A percentile compares a stretch with the other conserved stretches of the same genome.
phyloP scores from a whole-genome alignment of 2,329 filamentous ascomycete species.

The Taxawa tesnikishii region DNA sequence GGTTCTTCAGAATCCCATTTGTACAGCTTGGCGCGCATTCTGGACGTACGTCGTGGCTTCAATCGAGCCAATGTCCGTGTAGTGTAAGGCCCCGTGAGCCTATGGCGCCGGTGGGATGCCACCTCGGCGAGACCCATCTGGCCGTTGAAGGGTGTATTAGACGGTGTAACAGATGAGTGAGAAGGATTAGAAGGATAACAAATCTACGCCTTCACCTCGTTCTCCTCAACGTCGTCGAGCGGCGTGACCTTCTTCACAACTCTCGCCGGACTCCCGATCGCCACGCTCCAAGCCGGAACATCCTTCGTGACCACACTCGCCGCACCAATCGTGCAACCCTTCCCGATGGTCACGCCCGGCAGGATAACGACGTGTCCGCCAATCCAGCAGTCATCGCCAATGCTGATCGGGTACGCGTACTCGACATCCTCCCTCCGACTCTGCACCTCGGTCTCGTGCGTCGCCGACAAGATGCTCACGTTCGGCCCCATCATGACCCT shows the following conservation, averaged over 20 bases:
- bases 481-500: constrained; percentile 41
- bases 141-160: too few species aligned
- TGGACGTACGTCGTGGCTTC: too few species aligned
- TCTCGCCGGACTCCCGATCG: constrained; percentile 24
- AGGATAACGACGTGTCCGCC: constrained; percentile 60
- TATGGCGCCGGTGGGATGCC: too few species aligned
- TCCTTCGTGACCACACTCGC: constrained; percentile 72
- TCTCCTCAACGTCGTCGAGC: too few species aligned
- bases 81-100: too few species aligned
- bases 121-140: too few species aligned
- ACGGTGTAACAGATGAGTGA: too few species aligned
- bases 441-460: constrained; percentile 39
- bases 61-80: too few species aligned
- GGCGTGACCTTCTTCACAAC: constrained; percentile 23
- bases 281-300: constrained; percentile 24
- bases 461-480: constrained; percentile 40
- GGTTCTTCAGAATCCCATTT: too few species aligned
- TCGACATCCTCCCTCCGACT: constrained; percentile 36
- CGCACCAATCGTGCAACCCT: constrained; percentile 62
- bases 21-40: too few species aligned
- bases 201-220: too few species aligned
- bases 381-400: constrained; percentile 75
- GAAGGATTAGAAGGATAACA: too few species aligned
- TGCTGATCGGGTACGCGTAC: constrained; percentile 36
- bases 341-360: constrained; percentile 66